Base-by-base conservation (phyloP, 2,329 filamentous ascomycete species). In the Aspergillus fructus region DNA sequence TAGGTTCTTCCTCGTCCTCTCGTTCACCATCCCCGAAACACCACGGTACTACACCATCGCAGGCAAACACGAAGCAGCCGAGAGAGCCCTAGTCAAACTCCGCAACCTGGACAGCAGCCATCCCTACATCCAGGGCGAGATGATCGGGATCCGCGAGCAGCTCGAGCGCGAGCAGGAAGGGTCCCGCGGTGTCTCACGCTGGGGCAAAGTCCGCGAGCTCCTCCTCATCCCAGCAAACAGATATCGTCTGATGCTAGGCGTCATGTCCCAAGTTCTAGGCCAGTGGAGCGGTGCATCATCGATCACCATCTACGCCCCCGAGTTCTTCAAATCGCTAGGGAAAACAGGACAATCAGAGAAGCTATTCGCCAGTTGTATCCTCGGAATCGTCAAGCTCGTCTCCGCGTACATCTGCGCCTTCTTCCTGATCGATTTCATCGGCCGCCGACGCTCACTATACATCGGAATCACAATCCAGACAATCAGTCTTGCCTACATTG, bases 381-480 rank as follows among this genome's bases (percentile, higher is more conserved):
- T 93, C 53, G 89, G 89, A 41, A 82, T 91, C 51, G 80, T 91
- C 64, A 93, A 93, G 69, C 83, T 93, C 53, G 70, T 84, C 5
- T 82, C 87, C 0, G 84, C 88, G 12, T 69, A 92, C 33, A 62
- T 84, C 39, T 93, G 89, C 69, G 89, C 89, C 0, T 80, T 92
- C 52, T 91, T 93, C 81, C 81, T 93, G 7, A 89, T 93, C 61
- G 90, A 93, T 64, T 85, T 89, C 53, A 86, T 93, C 61, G 89
- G 89, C 4, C 86, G 90, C 56, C 91, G 91, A 66, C 83, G 85
- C 5, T 79, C 86, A 0, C 78, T 89, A 0, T 77, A 86, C n/a
- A 71, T 81, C 0, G 86, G 86, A 2, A 88, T 88, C 63, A 77
- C 76, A 2, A 74, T 87, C 1, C 86, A 89, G 69, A 78, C 80